Conservation (phyloP, 352 stramenopile species). For the Phytophthora cajani region DNA sequence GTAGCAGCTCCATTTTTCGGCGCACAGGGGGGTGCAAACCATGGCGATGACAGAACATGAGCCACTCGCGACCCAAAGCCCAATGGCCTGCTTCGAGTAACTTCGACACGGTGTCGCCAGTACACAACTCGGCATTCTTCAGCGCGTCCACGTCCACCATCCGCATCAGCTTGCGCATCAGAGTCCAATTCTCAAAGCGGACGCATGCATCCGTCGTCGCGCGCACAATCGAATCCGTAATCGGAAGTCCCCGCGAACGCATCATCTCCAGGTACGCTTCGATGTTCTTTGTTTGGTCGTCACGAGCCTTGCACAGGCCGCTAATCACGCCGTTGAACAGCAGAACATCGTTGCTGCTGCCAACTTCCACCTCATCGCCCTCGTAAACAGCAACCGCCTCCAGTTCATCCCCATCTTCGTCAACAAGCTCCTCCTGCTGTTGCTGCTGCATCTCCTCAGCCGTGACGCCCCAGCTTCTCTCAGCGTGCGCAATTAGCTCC, state of each 20-base stretch:
- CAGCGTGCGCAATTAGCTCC: conserved; percentile 65
- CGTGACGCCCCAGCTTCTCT: conserved; percentile 42
- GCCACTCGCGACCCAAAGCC: conserved; percentile 60
- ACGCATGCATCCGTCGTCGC: conserved; percentile 77
- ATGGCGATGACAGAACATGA: conserved; percentile 53
- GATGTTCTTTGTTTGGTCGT: conserved; percentile 76
- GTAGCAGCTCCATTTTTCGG: conserved; percentile 66
- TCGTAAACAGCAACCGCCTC: conserved; percentile 36
- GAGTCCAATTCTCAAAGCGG: conserved; percentile 65
- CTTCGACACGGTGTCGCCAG: conserved; percentile 83
- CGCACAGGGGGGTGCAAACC: conserved; percentile 70
- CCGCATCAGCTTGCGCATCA: conserved; percentile 54
- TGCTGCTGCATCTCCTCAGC: conserved; percentile 32
- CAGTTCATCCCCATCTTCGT: conserved; percentile 39
- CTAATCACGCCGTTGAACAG: conserved; percentile 85
- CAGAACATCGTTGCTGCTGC: conserved; percentile 46
- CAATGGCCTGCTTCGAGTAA: conserved; percentile 69
- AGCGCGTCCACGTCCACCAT: conserved; percentile 59
- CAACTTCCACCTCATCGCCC: conserved; percentile 32
- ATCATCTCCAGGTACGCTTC: conserved; percentile 66
- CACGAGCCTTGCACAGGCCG: conserved; percentile 76
- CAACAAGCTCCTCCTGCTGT: conserved; percentile 1
- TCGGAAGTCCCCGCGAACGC: conserved; percentile 47
- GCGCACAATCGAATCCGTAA: conserved; percentile 82
- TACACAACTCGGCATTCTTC: conserved; percentile 63